Evolutionary conservation across 2,329 filamentous ascomycete genomes (phyloP), one percentile per base, ranked within the genome.

Genomic region (Davidsoniella australis): DNA sequence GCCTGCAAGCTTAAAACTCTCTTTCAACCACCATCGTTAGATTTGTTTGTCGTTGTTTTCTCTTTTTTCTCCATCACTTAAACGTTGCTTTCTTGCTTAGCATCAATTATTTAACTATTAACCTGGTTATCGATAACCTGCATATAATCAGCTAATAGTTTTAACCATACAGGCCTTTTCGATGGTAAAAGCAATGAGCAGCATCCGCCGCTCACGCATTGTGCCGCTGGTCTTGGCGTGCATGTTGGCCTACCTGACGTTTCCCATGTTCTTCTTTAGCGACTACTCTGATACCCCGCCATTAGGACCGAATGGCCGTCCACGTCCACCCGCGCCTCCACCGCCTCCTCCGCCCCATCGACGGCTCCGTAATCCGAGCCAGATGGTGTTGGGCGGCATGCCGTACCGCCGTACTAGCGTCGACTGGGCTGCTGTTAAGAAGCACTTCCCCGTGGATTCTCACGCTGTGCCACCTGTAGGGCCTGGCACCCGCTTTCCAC

Each of bases 381-480:
- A 23, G 17, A 24, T 42, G 23, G 18, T 39, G 14, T 18, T 54
- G 12, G 38, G 23, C 12, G 54, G 50, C 18, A 49, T 55, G 14
- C 48, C 45, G n/a, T 58, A 51, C 55, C 54, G 44, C 58, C 61
- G 45, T 57, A 55, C 29, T 49, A 53, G 50, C 57, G 58, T 61
- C 52, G 57, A 64, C 50, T 66, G 64, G 63, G 53, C 60, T 1
- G 50, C 49, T 0, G 54, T 57, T 1, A 48, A 48, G 9, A 55
- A 59, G 16, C 58, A 59, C 41, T 48, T 62, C 51, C 62, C 62
- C 4, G 60, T 61, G 5, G 36, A 55, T 1, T 57, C 59, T 5
- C 59, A 64, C 54, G 60, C 59, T 53, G 56, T 58, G 17, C 50
- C 63, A 1, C 63, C 64, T 1, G 50, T 54, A 2, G 62, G 54